These are phyloP conservation scores for Backusella australiensis DNA, from an alignment of 192 early-diverging fungal species.

Conservation along the genomic window DNA sequence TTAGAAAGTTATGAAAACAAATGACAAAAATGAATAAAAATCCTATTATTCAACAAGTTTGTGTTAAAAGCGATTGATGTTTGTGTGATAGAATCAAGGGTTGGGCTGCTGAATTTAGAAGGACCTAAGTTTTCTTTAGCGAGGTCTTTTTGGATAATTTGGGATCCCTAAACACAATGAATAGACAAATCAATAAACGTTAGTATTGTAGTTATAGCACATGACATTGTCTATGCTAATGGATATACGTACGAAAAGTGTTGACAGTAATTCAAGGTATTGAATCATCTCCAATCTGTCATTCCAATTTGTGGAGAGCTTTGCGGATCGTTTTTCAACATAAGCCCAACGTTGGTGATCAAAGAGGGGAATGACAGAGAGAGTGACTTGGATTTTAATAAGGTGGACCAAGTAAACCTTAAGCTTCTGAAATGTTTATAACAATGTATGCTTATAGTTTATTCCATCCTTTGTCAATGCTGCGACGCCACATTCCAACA, in stretches of 20 bases:
- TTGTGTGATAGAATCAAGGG: too few species aligned
- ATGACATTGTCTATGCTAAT: not conserved
- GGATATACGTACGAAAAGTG: constrained; percentile 8
- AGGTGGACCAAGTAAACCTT: constrained; percentile 8
- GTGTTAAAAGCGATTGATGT: too few species aligned
- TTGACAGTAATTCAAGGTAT: constrained; percentile 1
- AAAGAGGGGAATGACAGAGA: not conserved
- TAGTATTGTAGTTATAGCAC: not conserved
- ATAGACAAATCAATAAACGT: not conserved
- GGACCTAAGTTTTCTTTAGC: not conserved
- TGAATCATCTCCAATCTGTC: not conserved
- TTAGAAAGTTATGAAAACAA: too few species aligned
- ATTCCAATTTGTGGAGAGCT: constrained; percentile 7
- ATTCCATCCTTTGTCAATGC: not conserved
- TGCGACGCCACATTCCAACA: constrained; percentile 10
- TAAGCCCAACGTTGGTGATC: not conserved
- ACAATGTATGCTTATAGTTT: constrained; percentile 12
- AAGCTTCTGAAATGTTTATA: constrained; percentile 2
- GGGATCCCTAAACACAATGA: not conserved
- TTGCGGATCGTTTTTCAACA: not conserved
- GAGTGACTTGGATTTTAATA: not conserved
- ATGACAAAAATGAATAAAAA: too few species aligned
- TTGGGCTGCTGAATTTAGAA: too few species aligned
- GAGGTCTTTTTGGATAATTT: not conserved
- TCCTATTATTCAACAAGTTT: too few species aligned